Percentiles rank a stretch among this genome's conserved stretches.
Conservation (phyloP, 2,329 filamentous ascomycete species). For the Colletotrichum magnum region DNA sequence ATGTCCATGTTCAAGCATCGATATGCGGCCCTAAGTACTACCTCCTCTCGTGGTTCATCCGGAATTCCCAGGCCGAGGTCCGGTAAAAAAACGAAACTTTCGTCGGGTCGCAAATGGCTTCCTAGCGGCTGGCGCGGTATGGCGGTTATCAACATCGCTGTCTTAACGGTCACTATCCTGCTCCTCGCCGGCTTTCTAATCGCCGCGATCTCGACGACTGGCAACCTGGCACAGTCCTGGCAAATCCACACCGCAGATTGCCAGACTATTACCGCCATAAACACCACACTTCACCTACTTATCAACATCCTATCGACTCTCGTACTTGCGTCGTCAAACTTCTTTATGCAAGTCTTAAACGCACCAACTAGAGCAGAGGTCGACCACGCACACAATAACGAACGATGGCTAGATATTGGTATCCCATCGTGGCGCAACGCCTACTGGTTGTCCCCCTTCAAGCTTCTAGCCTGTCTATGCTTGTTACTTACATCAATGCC, state of each 20-base stretch:
- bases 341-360: constrained; percentile 42
- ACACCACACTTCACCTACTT: constrained; percentile 54
- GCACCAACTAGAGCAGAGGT: constrained; percentile 36
- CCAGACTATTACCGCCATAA: not conserved
- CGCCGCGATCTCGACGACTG: not conserved
- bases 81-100: too few species aligned
- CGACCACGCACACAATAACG: constrained; percentile 59
- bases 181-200: not conserved
- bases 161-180: not conserved
- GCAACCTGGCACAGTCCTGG: not conserved
- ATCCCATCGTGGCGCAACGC: constrained; percentile 56
- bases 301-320: constrained; percentile 55
- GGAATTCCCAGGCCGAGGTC: too few species aligned
- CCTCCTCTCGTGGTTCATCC: too few species aligned
- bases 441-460: constrained; percentile 41
- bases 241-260: not conserved
- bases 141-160: not conserved
- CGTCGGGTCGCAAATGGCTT: not conserved
- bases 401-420: constrained; percentile 61
- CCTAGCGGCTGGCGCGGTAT: not conserved
- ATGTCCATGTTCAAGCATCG: too few species aligned
- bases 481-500: constrained; percentile 46
- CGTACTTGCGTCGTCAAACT: constrained; percentile 39
- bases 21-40: too few species aligned
- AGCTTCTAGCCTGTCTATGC: constrained; percentile 42